Evolutionary conservation across 192 early-diverging fungal genomes (phyloP), one percentile per base, ranked within the genome.

Genomic region (Rhizophagus sp.): DNA sequence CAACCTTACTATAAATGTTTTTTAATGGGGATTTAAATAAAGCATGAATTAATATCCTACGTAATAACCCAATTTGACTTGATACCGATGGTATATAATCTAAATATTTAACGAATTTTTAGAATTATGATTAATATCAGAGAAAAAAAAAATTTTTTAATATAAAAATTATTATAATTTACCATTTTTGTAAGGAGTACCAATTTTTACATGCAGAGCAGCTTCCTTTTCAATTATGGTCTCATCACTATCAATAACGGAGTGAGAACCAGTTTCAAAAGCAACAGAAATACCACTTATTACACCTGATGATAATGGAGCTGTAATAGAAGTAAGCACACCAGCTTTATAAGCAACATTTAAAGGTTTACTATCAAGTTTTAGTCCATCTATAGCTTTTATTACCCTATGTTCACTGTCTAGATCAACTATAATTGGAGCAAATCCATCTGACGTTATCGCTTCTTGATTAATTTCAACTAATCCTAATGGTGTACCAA

Each of bases 321-420:
- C 79, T 66, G 91, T 89, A 67, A 94, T 86, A 41, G 84, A 86
- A n/a, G 84, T 83, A 39, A 91, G 78, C 10, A 95, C 83, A 69
- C 93, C 93, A 22, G 83, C 87, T 73, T 87, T 88, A 80, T 87
- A 88, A 11, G 90, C 90, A 47, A 84, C 88, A 62, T 89, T 83
- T 71, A 91, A 82, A 75, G 88, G 89, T 27, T 83, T 75, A 0
- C 83, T 86, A 19, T 86, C 92, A 34, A 94, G 84, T 66, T 89
- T 87, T 34, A 94, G 73, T 13, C 93, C 94, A 78, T 94, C 92
- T n/a, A 89, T 80, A 63, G 93, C 89, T 50, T 83, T 64, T 8
- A 88, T 64, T 49, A 84, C 66, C 10, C 83, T 52, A 10, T 84
- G 73, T n/a, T 83, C 27, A 39, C 80, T 80, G 78, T 80, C 73